Conservation (phyloP, 805 yeast species). For the Candida ficus region DNA sequence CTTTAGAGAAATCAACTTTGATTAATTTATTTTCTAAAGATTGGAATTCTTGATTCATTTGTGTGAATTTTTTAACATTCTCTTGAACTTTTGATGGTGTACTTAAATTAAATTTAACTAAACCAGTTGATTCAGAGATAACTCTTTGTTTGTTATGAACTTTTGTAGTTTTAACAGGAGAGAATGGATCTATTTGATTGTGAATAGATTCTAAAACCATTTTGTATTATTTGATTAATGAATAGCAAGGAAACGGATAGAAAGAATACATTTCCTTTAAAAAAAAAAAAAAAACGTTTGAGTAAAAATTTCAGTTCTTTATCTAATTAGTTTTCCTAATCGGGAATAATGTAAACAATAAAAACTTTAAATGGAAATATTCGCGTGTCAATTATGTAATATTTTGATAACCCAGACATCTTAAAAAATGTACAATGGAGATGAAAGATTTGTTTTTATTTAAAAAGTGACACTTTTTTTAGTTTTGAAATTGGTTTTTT, state of each 20-base stretch:
- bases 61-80: slow-evolving; percentile 10
- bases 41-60: slow-evolving; percentile 14
- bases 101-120: slow-evolving; percentile 35
- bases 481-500: not conserved
- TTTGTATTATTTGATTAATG: too few relatives aligned
- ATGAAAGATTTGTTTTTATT: too few relatives aligned
- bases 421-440: too few relatives aligned
- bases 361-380: not conserved
- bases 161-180: slow-evolving; percentile 3
- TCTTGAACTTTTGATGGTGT: slow-evolving; percentile 6
- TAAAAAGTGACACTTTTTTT: too few relatives aligned
- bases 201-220: slow-evolving; percentile 9
- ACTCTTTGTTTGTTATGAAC: slow-evolving; percentile 31
- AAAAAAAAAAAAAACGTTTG: too few relatives aligned
- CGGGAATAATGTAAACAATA: slow-evolving; percentile 8
- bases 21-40: slow-evolving; percentile 9
- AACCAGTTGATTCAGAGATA: slow-evolving; percentile 46
- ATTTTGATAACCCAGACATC: slow-evolving; percentile 1
- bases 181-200: not conserved
- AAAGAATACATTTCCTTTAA: too few relatives aligned
- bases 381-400: too few relatives aligned
- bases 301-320: too few relatives aligned
- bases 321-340: slow-evolving; percentile 8
- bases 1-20: not conserved
- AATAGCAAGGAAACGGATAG: too few relatives aligned